Evolutionary conservation across 192 early-diverging fungal species (phyloP).

Genomic region (Fimicolochytrium jonesii): DNA sequence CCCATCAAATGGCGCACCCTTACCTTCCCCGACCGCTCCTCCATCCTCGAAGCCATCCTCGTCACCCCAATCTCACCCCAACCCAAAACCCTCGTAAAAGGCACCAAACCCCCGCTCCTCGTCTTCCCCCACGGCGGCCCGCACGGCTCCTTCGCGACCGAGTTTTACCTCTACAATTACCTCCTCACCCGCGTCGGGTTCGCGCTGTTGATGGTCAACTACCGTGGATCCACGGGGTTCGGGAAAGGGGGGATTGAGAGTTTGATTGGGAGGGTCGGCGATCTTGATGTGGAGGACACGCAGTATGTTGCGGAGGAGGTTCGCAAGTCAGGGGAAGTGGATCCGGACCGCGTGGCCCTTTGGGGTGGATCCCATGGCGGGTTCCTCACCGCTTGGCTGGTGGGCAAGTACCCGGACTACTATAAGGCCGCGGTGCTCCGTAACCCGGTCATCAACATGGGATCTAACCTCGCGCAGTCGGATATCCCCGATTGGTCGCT

Average conservation of each 20-base stretch:
- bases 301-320: slow-evolving; percentile 36
- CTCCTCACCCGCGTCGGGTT: slow-evolving; percentile 59
- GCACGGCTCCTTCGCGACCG: slow-evolving; percentile 53
- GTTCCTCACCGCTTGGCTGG: slow-evolving; percentile 23
- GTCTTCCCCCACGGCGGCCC: slow-evolving; percentile 82
- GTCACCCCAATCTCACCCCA: neutral
- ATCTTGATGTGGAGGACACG: slow-evolving; percentile 64
- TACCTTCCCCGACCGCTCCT: neutral
- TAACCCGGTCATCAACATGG: slow-evolving; percentile 72
- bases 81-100: neutral
- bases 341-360: slow-evolving; percentile 46
- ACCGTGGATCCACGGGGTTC: slow-evolving; percentile 73
- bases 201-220: slow-evolving; percentile 63
- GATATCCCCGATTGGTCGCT: slow-evolving; percentile 75
- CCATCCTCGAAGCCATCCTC: slow-evolving; percentile 23
- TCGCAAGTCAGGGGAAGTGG: slow-evolving; percentile 26
- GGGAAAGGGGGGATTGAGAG: slow-evolving; percentile 64
- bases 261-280: slow-evolving; percentile 63
- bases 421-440: slow-evolving; percentile 62
- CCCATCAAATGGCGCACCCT: slow-evolving; percentile 3
- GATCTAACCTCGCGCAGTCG: slow-evolving; percentile 50
- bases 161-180: slow-evolving; percentile 40
- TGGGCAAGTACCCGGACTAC: slow-evolving; percentile 42
- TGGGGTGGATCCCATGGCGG: slow-evolving; percentile 72
- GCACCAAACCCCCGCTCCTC: slow-evolving; percentile 45